Percentiles rank a stretch among this genome's conserved stretches.
Conservation (phyloP, 176 grass and related monocot genomes). For the barley (Hordeum vulgare) region MorexV3_pseudomolecules_assembly NC_058524.1:99362484-99362983, state of each 20-base stretch:
- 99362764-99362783: not conserved
- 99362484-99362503: slow-evolving; percentile 82
- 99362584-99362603: not conserved
- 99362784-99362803: not conserved
- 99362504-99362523: slow-evolving; percentile 85
- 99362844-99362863: not conserved
- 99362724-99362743: not conserved
- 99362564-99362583: slow-evolving; percentile 28
- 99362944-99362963: not conserved
- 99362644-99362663: not conserved
- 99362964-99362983: not conserved
- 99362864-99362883: not conserved
- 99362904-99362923: not conserved
- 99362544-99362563: slow-evolving; percentile 69
- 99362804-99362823: not conserved
- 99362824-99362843: not conserved
- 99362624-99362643: not conserved
- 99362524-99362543: slow-evolving; percentile 75
- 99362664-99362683: too few species aligned
- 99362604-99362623: not conserved
- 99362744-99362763: not conserved
- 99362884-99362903: not conserved
- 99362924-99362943: not conserved
- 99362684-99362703: too few species aligned
- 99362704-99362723: not conserved